Base-by-base conservation (phyloP, 2,329 filamentous ascomycete species). In the Chrysoporthe cubensis region DNA sequence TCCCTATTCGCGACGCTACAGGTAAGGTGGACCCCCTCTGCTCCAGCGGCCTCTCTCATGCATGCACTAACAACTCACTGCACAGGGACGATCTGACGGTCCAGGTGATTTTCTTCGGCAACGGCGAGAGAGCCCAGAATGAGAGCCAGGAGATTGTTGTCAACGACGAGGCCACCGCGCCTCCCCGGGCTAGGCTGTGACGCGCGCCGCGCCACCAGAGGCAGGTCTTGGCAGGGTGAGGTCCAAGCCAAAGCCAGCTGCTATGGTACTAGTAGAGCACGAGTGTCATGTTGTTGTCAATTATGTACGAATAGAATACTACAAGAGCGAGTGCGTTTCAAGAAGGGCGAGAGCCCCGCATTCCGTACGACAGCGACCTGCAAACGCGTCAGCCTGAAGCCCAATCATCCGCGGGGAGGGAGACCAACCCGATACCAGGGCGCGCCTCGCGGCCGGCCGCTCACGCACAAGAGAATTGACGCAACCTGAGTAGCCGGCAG, bases 91-190 rank as follows among this genome's bases (percentile, higher is more conserved):
- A 99, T 77, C 82, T 99, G 71, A 99, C 96, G 0, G 95, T 99
- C 18, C 93, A 99, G 79, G 96, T 99, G 70, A 97, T 99, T 76
- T 99, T 99, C 85, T 99, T 99, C 75, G 96, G 96, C 69, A 88
- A 97, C 73, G 88, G 90, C 46, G 83, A 90, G 64, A 90, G 90
- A 77, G 66, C 68, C 3, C 66, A 68, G 46, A 60, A 57, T 50
- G 59, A 65, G 62, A 91, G 86, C 42, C 94, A 94, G 46, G 90
- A 91, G 71, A 91, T 98, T 5, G 87, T 90, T 5, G 78, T 97
- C 67, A 99, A 98, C 79, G 84, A 90, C 71, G 95, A 97, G 75
- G 96, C 96, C 1, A 97, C 90, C 69, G 92, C 91, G 50, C 78
- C 83, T 2, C 80, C 81, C 62, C 52, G 63, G 42, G 42, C 63